Percentiles rank a stretch among this genome's conserved stretches.
Conservation (phyloP, 1,284 basidiomycete genomes). For the Boletus mariae region DNA sequence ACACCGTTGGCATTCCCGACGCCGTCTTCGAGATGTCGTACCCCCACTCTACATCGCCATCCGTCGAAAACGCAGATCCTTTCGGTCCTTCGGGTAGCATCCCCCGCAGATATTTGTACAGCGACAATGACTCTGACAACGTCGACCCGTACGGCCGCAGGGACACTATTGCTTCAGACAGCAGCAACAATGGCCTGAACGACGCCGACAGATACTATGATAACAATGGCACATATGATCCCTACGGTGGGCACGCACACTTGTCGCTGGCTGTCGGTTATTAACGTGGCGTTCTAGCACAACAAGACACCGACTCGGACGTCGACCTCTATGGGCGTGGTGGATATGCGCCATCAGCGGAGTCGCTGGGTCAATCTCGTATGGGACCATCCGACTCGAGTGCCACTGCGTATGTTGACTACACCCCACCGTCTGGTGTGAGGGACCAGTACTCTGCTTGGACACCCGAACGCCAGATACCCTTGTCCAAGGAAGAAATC, state of each 20-base stretch:
- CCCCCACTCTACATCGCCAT: slow-evolving; percentile 32
- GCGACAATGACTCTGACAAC: slow-evolving; percentile 74
- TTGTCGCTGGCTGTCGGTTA: not conserved
- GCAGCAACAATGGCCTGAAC: slow-evolving; percentile 55
- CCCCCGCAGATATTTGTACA: slow-evolving; percentile 64
- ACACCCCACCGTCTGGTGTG: slow-evolving; percentile 43
- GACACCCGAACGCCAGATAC: slow-evolving; percentile 89
- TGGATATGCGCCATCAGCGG: slow-evolving; percentile 66
- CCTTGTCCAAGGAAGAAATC: slow-evolving; percentile 97
- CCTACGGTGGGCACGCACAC: slow-evolving; percentile 47
- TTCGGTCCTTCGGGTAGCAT: slow-evolving; percentile 45
- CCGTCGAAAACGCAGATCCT: slow-evolving; percentile 45
- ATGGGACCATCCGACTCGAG: slow-evolving; percentile 58
- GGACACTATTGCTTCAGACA: slow-evolving; percentile 69
- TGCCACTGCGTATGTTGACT: slow-evolving; percentile 58
- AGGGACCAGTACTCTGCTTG: slow-evolving; percentile 91
- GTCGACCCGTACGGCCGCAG: slow-evolving; percentile 54
- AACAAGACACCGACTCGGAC: slow-evolving; percentile 73
- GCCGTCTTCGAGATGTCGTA: slow-evolving; percentile 28
- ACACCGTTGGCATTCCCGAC: slow-evolving; percentile 17
- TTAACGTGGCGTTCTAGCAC: slow-evolving; percentile 39
- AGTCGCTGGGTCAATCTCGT: slow-evolving; percentile 60
- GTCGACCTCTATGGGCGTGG: slow-evolving; percentile 62
- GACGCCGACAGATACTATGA: slow-evolving; percentile 61
- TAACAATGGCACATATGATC: slow-evolving; percentile 57